Evolutionary conservation across 306 rosid species (phyloP), one percentile per base, ranked within the genome.

Genomic region (Prinsepia uniflora): DNA sequence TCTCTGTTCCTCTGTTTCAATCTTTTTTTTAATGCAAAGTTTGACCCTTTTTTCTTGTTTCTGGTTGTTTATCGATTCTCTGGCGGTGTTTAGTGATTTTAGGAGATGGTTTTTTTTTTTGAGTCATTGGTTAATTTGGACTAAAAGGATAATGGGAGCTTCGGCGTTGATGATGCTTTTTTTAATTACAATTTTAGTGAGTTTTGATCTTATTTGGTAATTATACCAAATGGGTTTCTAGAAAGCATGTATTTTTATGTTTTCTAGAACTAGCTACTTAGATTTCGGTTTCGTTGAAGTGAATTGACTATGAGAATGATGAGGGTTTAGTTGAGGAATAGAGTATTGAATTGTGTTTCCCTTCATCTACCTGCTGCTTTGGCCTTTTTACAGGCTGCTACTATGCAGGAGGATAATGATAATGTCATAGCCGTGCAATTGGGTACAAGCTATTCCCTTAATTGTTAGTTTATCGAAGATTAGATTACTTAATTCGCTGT

Each of bases 61-160:
- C 30, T 6, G 57, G 24, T 6, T 17, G 8, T 52, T 52, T 5
- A n/a, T 57, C 5, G 30, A 15, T 42, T 36, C 30, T 55, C n/a
- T 36, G 68, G 36, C 18, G 43, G 55, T 57, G 14, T 18, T 65
- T 74, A 76, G 67, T 63, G 57, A 45, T 55, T 63, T 30, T 67
- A 2, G 24, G 68, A 48, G 47, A 50, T 79, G 76, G 65, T 57
- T 24, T 70, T 63, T 39, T 43, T 43, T 63, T 39, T 43, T 43
- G 18, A 13, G 54, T 59, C 71, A 8, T 71, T 77, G 57, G 22
- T 74, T 78, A 42, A 42, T 50, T 47, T 63, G 78, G 64, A 62
- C 50, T 63, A 24, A 14, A 69, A 47, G 47, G 67, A 63, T 53
- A 39, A 53, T 50, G 59, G 18, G 39, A 18, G 41, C 43, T 20